Conservation (phyloP, 1,284 basidiomycete genomes). For the Boletus semigastroideus region DNA sequence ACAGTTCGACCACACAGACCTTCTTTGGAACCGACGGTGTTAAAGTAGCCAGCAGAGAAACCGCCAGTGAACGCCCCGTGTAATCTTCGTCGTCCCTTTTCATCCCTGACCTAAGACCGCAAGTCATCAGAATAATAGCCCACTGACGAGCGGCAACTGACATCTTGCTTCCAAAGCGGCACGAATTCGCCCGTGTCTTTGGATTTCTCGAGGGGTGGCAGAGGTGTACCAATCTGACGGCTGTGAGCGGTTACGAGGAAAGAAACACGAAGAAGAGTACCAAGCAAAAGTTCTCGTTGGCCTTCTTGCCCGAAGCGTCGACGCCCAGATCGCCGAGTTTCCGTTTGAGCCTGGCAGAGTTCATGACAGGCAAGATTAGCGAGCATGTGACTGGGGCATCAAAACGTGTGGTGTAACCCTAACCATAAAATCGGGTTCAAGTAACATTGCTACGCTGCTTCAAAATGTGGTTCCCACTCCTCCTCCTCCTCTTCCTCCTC, state of each 20-base stretch:
- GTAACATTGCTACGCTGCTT: constrained; percentile 3
- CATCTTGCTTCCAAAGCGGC: constrained; percentile 97
- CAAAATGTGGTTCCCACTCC: constrained; percentile 23
- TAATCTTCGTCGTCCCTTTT: constrained; percentile 87
- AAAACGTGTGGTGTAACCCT: constrained; percentile 7
- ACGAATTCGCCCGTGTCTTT: constrained; percentile 93
- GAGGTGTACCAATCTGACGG: constrained; percentile 82
- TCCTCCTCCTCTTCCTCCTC: constrained; percentile 31
- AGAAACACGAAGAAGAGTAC: constrained; percentile 41
- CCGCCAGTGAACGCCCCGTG: constrained; percentile 99
- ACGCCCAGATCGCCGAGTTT: constrained; percentile 82
- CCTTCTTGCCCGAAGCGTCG: constrained; percentile 63
- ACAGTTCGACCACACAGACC: constrained; percentile 45
- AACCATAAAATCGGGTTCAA: constrained; percentile 20
- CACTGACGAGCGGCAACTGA: constrained; percentile 34
- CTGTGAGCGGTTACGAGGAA: constrained; percentile 5
- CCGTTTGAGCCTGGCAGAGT: constrained; percentile 59
- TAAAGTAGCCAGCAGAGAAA: constrained; percentile 97
- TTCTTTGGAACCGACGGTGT: constrained; percentile 94
- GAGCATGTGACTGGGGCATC: neutral
- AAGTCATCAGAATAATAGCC: constrained; percentile 22
- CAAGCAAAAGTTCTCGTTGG: constrained; percentile 87
- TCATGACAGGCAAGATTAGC: constrained; percentile 39
- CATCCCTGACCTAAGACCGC: constrained; percentile 76
- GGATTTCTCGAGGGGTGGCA: constrained; percentile 85